Evolutionary conservation across 139 green algal species (phyloP).

Genomic region (Raphidocelis subcapitata): DNA sequence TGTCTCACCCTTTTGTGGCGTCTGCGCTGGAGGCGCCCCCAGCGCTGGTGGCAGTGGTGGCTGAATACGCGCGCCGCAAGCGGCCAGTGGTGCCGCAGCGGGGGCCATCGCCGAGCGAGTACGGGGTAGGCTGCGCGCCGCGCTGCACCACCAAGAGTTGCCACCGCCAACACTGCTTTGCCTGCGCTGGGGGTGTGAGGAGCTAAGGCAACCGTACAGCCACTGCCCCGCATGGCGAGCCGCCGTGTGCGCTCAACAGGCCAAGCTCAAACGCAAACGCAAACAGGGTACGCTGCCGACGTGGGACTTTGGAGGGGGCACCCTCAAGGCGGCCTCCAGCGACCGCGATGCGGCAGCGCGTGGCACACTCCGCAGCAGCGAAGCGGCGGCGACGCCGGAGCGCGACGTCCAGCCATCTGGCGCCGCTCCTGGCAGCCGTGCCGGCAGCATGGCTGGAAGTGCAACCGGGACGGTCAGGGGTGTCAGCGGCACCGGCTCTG

Average conservation of each 20-base stretch:
- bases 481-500: background rate
- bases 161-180: background rate
- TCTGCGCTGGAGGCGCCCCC: background rate
- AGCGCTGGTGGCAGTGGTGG: slow-evolving; percentile 19
- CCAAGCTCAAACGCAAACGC: too few species aligned
- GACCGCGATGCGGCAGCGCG: background rate
- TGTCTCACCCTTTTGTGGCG: slow-evolving; percentile 43
- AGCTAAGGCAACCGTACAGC: too few species aligned
- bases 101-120: background rate
- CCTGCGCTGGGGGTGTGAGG: too few species aligned
- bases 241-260: too few species aligned
- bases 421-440: slow-evolving; percentile 5
- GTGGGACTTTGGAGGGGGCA: slow-evolving; percentile 51
- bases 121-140: slow-evolving; percentile 2
- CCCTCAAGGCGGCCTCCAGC: background rate
- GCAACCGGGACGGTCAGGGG: background rate
- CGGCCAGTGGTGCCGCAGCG: slow-evolving; percentile 20
- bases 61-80: slow-evolving; percentile 18
- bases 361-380: background rate
- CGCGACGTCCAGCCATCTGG: slow-evolving; percentile 2
- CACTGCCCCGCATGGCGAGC: too few species aligned
- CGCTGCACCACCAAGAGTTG: background rate
- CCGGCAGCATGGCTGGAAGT: background rate
- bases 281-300: slow-evolving; percentile 31
- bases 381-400: slow-evolving; percentile 13